These are phyloP conservation scores for Dothistroma pini DNA, from an alignment of 2,329 filamentous ascomycete species.

Conservation along the genomic window DNA sequence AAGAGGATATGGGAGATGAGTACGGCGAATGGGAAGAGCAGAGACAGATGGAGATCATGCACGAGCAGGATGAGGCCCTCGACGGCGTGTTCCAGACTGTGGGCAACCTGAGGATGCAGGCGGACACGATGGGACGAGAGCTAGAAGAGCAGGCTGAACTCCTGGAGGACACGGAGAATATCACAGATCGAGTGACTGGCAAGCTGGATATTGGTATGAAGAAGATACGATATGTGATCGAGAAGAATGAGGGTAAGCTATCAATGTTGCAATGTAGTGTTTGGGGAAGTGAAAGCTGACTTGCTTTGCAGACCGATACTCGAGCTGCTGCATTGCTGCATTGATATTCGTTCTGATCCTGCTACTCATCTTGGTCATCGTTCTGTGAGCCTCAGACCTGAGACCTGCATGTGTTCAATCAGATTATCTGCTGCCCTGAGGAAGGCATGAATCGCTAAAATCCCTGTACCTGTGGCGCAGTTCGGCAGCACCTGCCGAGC, in stretches of 20 bases:
- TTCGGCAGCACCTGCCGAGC: constrained; percentile 3
- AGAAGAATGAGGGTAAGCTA: constrained; percentile 79
- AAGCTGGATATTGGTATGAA: constrained; percentile 82
- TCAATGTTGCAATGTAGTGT: constrained; percentile 10
- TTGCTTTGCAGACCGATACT: constrained; percentile 56
- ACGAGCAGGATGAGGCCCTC: constrained; percentile 88
- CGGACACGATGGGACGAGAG: constrained; percentile 92
- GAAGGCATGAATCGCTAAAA: not conserved
- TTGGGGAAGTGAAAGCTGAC: constrained; percentile 17
- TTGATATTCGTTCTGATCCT: constrained; percentile 87
- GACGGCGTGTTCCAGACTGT: constrained; percentile 93
- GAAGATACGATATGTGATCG: constrained; percentile 79
- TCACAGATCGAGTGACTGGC: constrained; percentile 83
- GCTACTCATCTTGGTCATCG: constrained; percentile 71
- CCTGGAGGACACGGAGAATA: constrained; percentile 76
- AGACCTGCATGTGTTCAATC: not conserved
- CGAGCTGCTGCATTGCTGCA: constrained; percentile 85
- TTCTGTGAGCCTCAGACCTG: constrained; percentile 46
- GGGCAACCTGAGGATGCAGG: constrained; percentile 83
- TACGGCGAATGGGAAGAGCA: constrained; percentile 78
- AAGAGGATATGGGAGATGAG: constrained; percentile 48
- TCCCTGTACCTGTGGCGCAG: constrained; percentile 16
- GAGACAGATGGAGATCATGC: constrained; percentile 86
- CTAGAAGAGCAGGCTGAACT: constrained; percentile 91
- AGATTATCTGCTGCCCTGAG: not conserved